Conservation (phyloP, 2,329 filamentous ascomycete species). For the Beauveria bassiana region DNA sequence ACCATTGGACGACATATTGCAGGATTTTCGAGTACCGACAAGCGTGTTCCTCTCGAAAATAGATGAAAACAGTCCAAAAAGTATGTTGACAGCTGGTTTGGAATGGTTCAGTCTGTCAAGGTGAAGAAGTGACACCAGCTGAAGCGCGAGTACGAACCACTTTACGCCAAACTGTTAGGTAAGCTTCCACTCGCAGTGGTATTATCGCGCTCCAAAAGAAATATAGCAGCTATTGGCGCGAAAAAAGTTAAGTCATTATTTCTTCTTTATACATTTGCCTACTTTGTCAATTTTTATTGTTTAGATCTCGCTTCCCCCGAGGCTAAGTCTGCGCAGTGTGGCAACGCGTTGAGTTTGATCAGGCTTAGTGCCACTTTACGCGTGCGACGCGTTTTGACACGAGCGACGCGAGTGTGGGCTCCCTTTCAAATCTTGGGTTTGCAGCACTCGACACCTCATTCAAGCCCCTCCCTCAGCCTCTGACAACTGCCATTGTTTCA, state of each 20-base stretch:
- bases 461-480: not conserved
- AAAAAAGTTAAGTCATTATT: not conserved
- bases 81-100: not conserved
- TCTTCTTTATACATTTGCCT: not conserved
- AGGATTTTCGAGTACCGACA: not conserved
- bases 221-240: not conserved
- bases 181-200: not conserved
- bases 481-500: not conserved
- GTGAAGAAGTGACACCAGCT: not conserved
- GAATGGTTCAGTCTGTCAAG: not conserved
- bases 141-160: not conserved
- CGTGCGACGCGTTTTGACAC: constrained; percentile 19
- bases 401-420: constrained; percentile 7
- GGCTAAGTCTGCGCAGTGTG: not conserved
- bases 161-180: constrained; percentile 7
- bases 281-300: not conserved
- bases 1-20: constrained; percentile 2
- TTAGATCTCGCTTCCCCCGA: not conserved
- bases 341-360: constrained; percentile 18
- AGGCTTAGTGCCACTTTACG: constrained; percentile 38
- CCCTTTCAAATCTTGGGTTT: constrained; percentile 10
- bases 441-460: not conserved
- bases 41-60: not conserved
- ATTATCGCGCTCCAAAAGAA: not conserved
- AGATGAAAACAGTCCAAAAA: not conserved